phyloP scores from a whole-genome alignment of 2,329 filamentous ascomycete species.

The Dryadomyces quercus-mongolicae region DNA sequence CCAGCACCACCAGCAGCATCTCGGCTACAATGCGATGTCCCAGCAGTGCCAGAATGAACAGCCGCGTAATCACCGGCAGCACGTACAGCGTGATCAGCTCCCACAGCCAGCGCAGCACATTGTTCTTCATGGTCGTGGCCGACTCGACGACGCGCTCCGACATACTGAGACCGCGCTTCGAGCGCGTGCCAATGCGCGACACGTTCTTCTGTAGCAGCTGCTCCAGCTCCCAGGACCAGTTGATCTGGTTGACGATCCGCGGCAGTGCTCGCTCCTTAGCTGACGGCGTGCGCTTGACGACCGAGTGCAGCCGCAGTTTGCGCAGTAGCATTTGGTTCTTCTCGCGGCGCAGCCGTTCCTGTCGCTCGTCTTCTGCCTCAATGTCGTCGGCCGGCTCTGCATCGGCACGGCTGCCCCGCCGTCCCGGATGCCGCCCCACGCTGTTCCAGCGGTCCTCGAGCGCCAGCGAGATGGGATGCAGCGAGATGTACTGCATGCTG shows the following conservation, averaged over 20 bases:
- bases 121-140: constrained; percentile 73
- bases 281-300: constrained; percentile 63
- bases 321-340: constrained; percentile 59
- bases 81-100: constrained; percentile 62
- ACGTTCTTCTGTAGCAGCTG: constrained; percentile 80
- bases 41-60: constrained; percentile 69
- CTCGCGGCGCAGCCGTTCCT: constrained; percentile 44
- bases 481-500: constrained; percentile 92
- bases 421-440: constrained; percentile 10
- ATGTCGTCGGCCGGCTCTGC: constrained; percentile 32
- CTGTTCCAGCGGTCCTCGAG: constrained; percentile 55
- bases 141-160: constrained; percentile 91
- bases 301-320: constrained; percentile 80
- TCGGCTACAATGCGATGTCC: constrained; percentile 73
- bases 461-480: constrained; percentile 78
- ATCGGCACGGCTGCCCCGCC: constrained; percentile 15
- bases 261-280: constrained; percentile 72
- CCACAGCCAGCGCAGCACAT: constrained; percentile 56
- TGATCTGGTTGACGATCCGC: constrained; percentile 82
- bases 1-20: constrained; percentile 62
- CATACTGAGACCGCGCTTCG: constrained; percentile 78
- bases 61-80: constrained; percentile 60
- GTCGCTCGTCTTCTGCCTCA: constrained; percentile 61
- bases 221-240: constrained; percentile 87
- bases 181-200: constrained; percentile 67